phyloP scores from a whole-genome alignment of 106 monocot species.

The Dendrobium catenatum region DNA sequence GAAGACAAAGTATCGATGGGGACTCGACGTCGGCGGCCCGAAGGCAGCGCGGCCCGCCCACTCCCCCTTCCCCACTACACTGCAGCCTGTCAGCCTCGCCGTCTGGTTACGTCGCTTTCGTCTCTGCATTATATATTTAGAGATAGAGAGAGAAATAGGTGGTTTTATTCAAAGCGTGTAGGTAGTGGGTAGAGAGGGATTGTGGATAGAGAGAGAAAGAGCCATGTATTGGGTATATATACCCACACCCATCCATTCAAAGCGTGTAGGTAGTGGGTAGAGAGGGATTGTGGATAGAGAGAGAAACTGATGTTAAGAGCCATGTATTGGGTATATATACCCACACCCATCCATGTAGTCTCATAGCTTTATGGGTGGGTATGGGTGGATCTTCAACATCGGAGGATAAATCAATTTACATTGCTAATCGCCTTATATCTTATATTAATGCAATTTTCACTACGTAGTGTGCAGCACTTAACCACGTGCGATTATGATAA shows the following conservation, averaged over 20 bases:
- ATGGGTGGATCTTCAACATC: too few relatives aligned
- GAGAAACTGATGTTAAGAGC: not conserved
- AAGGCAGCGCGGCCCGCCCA: not conserved
- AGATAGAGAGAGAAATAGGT: not conserved
- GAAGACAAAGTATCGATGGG: not conserved
- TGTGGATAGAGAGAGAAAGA: not conserved
- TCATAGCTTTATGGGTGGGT: too few relatives aligned
- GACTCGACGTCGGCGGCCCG: not conserved
- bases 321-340: too few relatives aligned
- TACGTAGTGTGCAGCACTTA: too few relatives aligned
- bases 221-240: too few relatives aligned
- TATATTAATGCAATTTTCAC: too few relatives aligned
- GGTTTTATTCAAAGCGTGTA: not conserved
- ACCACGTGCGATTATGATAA: too few relatives aligned
- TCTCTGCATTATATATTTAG: not conserved
- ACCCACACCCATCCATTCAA: too few relatives aligned
- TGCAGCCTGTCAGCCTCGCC: constrained; percentile 6
- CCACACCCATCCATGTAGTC: too few relatives aligned
- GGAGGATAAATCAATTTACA: too few relatives aligned
- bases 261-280: not conserved
- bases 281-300: not conserved
- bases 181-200: not conserved
- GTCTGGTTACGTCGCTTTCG: constrained; percentile 9
- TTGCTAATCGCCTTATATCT: too few relatives aligned
- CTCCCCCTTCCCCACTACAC: not conserved